Percentiles rank a stretch among this genome's conserved stretches.
These are phyloP conservation scores for Carpinus viminea DNA, from an alignment of 306 rosid species.

Conservation along the genomic window DNA sequence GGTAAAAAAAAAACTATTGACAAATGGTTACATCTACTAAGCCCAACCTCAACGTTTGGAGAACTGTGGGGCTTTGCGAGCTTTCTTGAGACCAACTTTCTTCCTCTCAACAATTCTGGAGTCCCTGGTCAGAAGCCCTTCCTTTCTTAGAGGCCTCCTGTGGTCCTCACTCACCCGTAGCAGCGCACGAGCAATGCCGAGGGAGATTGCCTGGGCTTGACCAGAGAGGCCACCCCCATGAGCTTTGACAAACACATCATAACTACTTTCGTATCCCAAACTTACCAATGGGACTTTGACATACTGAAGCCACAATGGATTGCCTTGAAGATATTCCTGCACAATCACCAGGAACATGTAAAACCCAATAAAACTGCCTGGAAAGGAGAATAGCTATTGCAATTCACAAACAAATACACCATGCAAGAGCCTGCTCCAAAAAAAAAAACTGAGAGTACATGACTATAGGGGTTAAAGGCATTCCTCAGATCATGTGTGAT, in stretches of 20 bases:
- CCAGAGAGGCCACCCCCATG: constrained; percentile 97
- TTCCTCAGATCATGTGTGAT: not conserved
- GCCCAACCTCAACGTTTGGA: constrained; percentile 77
- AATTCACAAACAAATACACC: not conserved
- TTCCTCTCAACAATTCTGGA: constrained; percentile 96
- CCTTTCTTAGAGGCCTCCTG: constrained; percentile 72
- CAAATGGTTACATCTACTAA: constrained; percentile 18
- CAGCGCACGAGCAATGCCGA: constrained; percentile 93
- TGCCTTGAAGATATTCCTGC: constrained; percentile 95
- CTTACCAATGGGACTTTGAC: constrained; percentile 67
- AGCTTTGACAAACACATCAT: constrained; percentile 89
- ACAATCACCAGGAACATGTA: constrained; percentile 21
- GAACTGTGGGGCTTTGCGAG: constrained; percentile 97
- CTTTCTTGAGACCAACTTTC: constrained; percentile 93
- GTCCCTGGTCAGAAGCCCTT: constrained; percentile 95
- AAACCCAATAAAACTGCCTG: not conserved
- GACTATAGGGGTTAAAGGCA: not conserved
- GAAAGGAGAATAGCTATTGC: not conserved
- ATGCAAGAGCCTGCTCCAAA: not conserved
- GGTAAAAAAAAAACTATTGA: constrained; percentile 9
- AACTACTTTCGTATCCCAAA: constrained; percentile 78
- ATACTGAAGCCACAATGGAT: constrained; percentile 91
- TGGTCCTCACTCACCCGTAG: constrained; percentile 83
- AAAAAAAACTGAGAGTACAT: not conserved
- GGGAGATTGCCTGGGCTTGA: constrained; percentile 95